Conservation (phyloP, 257 asterid species). For the Solanum commersonii region DNA sequence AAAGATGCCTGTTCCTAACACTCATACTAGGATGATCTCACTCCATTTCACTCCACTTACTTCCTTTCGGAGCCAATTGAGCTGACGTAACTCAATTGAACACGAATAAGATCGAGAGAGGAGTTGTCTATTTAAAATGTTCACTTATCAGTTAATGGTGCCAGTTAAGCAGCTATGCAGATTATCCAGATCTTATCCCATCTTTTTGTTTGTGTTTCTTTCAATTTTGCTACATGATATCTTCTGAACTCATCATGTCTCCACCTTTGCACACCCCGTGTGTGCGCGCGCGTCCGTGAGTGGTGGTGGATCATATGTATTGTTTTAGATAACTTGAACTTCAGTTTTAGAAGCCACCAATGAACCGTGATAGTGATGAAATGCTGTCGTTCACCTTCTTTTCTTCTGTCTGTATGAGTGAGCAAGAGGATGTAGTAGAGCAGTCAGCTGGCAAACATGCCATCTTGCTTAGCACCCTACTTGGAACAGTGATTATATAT, state of each 20-base stretch:
- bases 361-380: neutral
- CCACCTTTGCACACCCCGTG: neutral
- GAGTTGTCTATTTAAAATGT: neutral
- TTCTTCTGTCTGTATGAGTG: neutral
- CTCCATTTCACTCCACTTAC: neutral
- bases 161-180: neutral
- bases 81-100: neutral
- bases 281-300: neutral
- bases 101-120: neutral
- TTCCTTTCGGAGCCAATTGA: neutral
- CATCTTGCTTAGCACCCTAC: neutral
- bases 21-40: neutral
- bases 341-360: neutral
- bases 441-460: neutral
- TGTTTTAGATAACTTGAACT: neutral
- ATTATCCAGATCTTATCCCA: neutral
- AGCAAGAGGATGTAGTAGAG: neutral
- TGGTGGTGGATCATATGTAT: neutral
- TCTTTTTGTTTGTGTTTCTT: neutral
- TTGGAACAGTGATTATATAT: neutral
- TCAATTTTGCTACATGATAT: neutral
- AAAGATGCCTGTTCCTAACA: neutral
- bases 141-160: neutral
- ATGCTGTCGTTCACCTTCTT: neutral
- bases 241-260: neutral